Percentiles rank a stretch among this genome's conserved stretches.
Conservation (phyloP, 2,329 filamentous ascomycete genomes). For the Phyllosticta ampelicida region DNA sequence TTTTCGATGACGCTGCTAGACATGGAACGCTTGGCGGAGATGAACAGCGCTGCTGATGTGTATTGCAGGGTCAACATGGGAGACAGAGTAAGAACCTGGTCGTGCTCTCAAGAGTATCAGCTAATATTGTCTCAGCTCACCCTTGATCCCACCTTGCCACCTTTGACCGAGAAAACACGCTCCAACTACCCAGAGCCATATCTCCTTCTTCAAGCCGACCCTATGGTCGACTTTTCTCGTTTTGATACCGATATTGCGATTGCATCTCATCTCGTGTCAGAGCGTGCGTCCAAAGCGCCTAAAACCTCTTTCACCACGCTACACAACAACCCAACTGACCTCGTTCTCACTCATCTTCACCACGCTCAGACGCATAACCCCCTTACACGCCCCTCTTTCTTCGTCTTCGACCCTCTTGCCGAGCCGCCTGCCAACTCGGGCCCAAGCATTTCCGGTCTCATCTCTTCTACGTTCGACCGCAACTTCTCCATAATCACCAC, state of each 20-base stretch:
- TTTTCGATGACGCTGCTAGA: conserved; percentile 1
- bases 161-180: conserved; percentile 42
- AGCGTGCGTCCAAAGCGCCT: background rate
- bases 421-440: conserved; percentile 22
- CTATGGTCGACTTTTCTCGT: conserved; percentile 33
- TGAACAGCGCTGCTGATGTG: conserved; percentile 54
- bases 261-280: conserved; percentile 19
- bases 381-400: conserved; percentile 32
- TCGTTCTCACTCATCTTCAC: conserved; percentile 22
- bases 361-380: conserved; percentile 10
- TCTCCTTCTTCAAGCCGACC: conserved; percentile 43
- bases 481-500: conserved; percentile 53
- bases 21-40: conserved; percentile 38
- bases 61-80: conserved; percentile 38
- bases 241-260: conserved; percentile 27
- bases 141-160: conserved; percentile 54
- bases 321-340: conserved; percentile 11
- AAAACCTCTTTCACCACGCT: background rate
- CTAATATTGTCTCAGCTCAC: background rate
- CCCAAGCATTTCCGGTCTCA: conserved; percentile 36
- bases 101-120: too few species aligned
- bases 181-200: conserved; percentile 45
- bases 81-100: background rate
- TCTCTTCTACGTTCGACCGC: conserved; percentile 67
- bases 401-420: conserved; percentile 44